Evolutionary conservation across 2,329 filamentous ascomycete species (phyloP).

Genomic region (Cladosporium velox): DNA sequence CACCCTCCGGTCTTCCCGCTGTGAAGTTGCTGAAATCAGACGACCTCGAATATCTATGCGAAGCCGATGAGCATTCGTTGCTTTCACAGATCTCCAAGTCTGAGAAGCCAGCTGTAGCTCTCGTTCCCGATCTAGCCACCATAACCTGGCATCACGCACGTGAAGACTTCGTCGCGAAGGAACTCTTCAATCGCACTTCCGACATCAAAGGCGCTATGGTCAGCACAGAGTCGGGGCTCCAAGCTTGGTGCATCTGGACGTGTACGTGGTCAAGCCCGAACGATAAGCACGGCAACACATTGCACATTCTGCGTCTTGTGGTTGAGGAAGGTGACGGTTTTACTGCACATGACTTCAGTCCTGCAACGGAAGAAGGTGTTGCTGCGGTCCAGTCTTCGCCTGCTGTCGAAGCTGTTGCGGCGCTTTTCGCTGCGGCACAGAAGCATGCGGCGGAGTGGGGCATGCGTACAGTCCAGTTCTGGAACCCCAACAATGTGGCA

Average conservation of each 20-base stretch:
- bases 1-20: constrained; percentile 21
- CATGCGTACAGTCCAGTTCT: constrained; percentile 71
- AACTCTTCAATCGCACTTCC: constrained; percentile 61
- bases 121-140: constrained; percentile 67
- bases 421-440: constrained; percentile 67
- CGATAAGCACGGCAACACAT: constrained; percentile 60
- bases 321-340: constrained; percentile 55
- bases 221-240: constrained; percentile 49
- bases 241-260: constrained; percentile 76
- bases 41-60: constrained; percentile 64
- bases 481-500: constrained; percentile 70
- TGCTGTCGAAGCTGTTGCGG: constrained; percentile 53
- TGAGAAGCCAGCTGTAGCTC: constrained; percentile 56
- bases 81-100: constrained; percentile 51
- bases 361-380: constrained; percentile 29
- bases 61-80: constrained; percentile 65
- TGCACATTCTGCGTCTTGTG: constrained; percentile 70
- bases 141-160: constrained; percentile 78
- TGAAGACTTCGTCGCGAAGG: constrained; percentile 73
- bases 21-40: constrained; percentile 54
- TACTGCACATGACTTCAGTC: constrained; percentile 26
- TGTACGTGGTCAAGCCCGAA: constrained; percentile 63
- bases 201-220: constrained; percentile 71
- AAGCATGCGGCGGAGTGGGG: constrained; percentile 71
- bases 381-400: constrained; percentile 23